Conservation (phyloP, 805 yeast genomes). For the Candida boidinii region DNA sequence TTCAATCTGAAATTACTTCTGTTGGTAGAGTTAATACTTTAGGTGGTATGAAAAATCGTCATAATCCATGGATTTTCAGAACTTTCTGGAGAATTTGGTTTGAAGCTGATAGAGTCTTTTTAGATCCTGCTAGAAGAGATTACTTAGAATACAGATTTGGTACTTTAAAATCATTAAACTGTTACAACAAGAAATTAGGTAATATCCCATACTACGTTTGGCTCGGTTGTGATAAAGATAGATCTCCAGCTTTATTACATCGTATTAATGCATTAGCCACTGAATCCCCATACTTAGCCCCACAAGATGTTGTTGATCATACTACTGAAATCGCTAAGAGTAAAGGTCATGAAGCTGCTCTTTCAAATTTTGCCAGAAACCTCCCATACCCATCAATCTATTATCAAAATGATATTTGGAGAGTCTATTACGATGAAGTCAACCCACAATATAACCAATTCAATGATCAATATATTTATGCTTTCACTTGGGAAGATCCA, state of each 20-base stretch:
- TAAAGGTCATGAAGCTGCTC: constrained; percentile 75
- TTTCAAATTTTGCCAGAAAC: constrained; percentile 49
- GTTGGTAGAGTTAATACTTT: constrained; percentile 64
- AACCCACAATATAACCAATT: constrained; percentile 63
- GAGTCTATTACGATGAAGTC: constrained; percentile 72
- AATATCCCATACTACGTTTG: constrained; percentile 77
- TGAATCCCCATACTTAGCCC: constrained; percentile 75
- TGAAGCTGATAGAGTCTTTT: constrained; percentile 71
- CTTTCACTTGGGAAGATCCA: constrained; percentile 90
- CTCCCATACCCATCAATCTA: constrained; percentile 76
- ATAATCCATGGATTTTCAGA: constrained; percentile 68
- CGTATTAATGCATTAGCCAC: constrained; percentile 66
- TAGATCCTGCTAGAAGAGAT: constrained; percentile 76
- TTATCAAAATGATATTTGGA: constrained; percentile 70
- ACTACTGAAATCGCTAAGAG: constrained; percentile 33
- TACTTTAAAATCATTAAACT: constrained; percentile 65
- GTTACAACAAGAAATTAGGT: constrained; percentile 58
- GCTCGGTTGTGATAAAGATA: constrained; percentile 65
- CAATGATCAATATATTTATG: constrained; percentile 72
- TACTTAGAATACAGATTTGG: constrained; percentile 79
- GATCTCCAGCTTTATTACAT: constrained; percentile 38
- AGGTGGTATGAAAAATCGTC: constrained; percentile 66
- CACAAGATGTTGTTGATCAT: constrained; percentile 26
- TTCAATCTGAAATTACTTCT: constrained; percentile 55
- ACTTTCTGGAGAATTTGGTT: constrained; percentile 87